These are phyloP conservation scores for Phylloporus arenicola DNA, from an alignment of 768 basidiomycete species.

Conservation along the genomic window DNA sequence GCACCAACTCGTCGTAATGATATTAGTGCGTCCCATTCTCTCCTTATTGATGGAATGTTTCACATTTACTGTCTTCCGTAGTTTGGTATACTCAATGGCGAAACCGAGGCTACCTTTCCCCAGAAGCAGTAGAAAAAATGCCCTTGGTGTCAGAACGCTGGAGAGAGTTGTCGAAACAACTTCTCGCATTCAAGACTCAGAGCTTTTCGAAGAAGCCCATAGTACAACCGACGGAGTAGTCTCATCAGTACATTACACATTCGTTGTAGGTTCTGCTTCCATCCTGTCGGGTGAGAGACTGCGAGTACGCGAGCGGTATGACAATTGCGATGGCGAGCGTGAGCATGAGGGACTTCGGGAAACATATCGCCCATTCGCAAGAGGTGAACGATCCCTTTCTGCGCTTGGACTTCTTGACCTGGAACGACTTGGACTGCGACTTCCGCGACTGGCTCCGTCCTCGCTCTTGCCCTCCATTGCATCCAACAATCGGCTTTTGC, in stretches of 20 bases:
- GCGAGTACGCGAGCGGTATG: constrained; percentile 50
- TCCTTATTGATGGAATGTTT: constrained; percentile 5
- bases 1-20: constrained; percentile 83
- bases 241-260: constrained; percentile 11
- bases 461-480: constrained; percentile 78
- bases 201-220: constrained; percentile 27
- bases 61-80: constrained; percentile 24
- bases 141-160: constrained; percentile 69
- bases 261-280: constrained; percentile 31
- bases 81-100: constrained; percentile 74
- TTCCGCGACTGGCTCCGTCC: constrained; percentile 37
- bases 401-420: constrained; percentile 23
- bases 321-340: constrained; percentile 38
- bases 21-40: constrained; percentile 53
- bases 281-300: constrained; percentile 58
- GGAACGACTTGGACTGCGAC: constrained; percentile 31
- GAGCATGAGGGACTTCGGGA: constrained; percentile 57
- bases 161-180: constrained; percentile 56
- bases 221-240: constrained; percentile 18
- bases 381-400: constrained; percentile 31
- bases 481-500: constrained; percentile 82
- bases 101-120: constrained; percentile 74
- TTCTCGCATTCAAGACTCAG: constrained; percentile 46
- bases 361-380: constrained; percentile 51
- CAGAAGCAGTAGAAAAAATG: constrained; percentile 49